phyloP scores from a whole-genome alignment of 2,329 filamentous ascomycete genomes.

The Epichloe uncinata region DNA sequence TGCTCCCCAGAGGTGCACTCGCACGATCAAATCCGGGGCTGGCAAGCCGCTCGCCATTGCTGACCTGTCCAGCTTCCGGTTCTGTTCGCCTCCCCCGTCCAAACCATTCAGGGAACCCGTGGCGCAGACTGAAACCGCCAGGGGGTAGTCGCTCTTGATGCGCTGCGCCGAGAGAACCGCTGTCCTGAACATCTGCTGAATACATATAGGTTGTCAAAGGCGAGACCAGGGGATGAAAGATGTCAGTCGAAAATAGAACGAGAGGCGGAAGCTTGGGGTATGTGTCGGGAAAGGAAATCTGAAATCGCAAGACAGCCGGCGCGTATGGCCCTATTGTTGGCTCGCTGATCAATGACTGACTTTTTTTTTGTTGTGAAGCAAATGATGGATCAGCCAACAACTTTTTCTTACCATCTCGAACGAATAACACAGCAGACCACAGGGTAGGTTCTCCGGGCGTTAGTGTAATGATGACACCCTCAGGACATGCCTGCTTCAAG shows the following conservation, averaged over 20 bases:
- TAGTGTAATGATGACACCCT: slow-evolving; percentile 76
- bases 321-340: slow-evolving; percentile 65
- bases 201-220: slow-evolving; percentile 93
- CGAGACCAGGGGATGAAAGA: slow-evolving; percentile 89
- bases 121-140: slow-evolving; percentile 77
- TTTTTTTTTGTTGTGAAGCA: background rate
- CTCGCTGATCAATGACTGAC: background rate
- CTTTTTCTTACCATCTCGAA: slow-evolving; percentile 56
- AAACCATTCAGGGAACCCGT: slow-evolving; percentile 89
- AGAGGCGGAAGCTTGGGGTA: slow-evolving; percentile 73
- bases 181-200: slow-evolving; percentile 61
- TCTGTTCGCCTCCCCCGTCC: slow-evolving; percentile 35
- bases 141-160: slow-evolving; percentile 76
- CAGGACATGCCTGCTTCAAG: slow-evolving; percentile 68
- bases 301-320: slow-evolving; percentile 75
- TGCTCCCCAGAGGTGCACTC: slow-evolving; percentile 8
- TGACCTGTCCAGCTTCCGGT: slow-evolving; percentile 26
- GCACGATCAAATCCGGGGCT: slow-evolving; percentile 14
- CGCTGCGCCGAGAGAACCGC: slow-evolving; percentile 67
- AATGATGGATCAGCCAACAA: background rate
- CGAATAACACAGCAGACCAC: slow-evolving; percentile 87
- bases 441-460: slow-evolving; percentile 67
- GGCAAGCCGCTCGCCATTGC: slow-evolving; percentile 25
- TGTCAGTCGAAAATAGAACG: slow-evolving; percentile 79
- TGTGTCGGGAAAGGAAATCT: slow-evolving; percentile 70